Conservation (phyloP, 257 asterid genomes). For the Ocimum tenuiflorum region DNA sequence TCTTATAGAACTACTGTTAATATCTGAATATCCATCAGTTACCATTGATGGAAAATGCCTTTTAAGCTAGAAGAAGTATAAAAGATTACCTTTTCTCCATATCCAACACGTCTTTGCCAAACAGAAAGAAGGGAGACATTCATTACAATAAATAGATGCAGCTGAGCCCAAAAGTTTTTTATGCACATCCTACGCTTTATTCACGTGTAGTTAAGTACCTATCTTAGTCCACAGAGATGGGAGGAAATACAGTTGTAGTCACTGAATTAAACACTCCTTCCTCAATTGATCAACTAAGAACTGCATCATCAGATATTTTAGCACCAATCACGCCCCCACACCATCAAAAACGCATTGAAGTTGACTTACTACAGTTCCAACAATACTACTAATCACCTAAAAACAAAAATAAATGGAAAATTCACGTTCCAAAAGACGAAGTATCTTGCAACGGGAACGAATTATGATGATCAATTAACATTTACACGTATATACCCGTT, state of each 20-base stretch:
- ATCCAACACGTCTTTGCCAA: too few species aligned
- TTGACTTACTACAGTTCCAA: neutral
- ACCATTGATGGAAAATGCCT: neutral
- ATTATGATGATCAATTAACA: neutral
- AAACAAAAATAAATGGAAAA: neutral
- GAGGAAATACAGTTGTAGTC: neutral
- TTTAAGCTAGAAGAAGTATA: too few species aligned
- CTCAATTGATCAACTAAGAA: constrained; percentile 9
- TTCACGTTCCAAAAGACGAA: neutral
- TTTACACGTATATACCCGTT: constrained; percentile 44
- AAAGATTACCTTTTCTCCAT: too few species aligned
- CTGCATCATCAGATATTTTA: constrained; percentile 1
- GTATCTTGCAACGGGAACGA: neutral
- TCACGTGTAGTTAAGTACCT: neutral
- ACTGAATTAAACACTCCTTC: neutral
- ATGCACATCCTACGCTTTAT: neutral
- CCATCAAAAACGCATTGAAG: constrained; percentile 1
- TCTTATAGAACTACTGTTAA: neutral
- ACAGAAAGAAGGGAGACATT: too few species aligned
- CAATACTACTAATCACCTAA: neutral
- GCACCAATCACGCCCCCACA: constrained; percentile 15
- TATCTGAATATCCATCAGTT: neutral
- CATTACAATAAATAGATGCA: neutral
- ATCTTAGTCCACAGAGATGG: neutral
- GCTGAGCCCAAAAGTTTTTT: neutral